Base-by-base conservation (phyloP, 805 yeast species). In the Suhomyces sp. region DNA sequence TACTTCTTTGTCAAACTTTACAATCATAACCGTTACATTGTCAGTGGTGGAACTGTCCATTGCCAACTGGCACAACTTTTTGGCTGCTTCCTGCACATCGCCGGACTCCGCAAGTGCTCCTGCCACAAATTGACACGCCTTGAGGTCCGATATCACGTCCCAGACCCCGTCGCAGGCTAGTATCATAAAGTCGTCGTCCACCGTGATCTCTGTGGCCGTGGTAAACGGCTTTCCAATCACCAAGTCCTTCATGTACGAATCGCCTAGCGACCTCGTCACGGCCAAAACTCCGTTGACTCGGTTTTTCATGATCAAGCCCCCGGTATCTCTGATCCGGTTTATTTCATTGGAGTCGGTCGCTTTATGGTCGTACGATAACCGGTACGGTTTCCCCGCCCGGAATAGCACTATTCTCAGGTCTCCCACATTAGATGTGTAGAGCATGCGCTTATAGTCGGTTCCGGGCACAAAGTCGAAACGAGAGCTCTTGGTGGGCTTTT, bases 111-210 rank as follows among this genome's bases (percentile, higher is more conserved):
- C 60, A 52, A 75, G 71, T 10, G 81, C 72, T 41, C 78, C 77
- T 47, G 77, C 74, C 4, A 90, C 86, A 59, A 86, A 68, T 52
- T 86, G 86, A 53, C 94, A 88, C 0, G 98, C 98, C 52, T 82
- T 81, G 57, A 83, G 87, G 66, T 94, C 99, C 7, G 85, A 78
- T 49, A 92, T 80, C 4, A 93, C 97, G 68, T 93, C 99, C 98
- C 98, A 93, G 9, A 93, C 73, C 0, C 99, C 99, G 69, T 93
- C 99, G 68, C 98, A 94, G 0, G 97, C 98, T 54, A 93, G 73
- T 48, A 93, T 91, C 63, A 93, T 68, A 64, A 89, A 90, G 60
- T 87, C 87, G 67, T 92, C 97, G 9, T 72, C 75, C 1, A 69
- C 69, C 23, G 78, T 78, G 29, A 94, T 75, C 62, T 85, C 90